Conservation (phyloP, 1,284 basidiomycete species). For the Boletellus sp. region DNA sequence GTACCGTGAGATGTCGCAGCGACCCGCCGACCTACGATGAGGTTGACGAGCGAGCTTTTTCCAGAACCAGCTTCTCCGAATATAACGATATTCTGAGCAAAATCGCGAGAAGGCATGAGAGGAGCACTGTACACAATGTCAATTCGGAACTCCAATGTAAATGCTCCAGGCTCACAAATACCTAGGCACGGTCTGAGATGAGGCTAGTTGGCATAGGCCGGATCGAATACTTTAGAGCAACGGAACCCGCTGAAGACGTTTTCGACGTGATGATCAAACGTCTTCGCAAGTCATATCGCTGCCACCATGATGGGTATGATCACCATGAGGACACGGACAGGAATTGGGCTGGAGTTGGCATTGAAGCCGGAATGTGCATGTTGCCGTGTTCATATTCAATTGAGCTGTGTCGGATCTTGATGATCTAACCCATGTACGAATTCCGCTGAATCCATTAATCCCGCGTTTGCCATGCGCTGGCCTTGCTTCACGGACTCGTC, state of each 20-base stretch:
- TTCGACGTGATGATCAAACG: neutral
- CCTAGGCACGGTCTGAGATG: slow-evolving; percentile 7
- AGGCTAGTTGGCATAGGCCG: slow-evolving; percentile 1
- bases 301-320: slow-evolving; percentile 3
- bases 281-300: neutral
- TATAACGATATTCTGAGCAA: slow-evolving; percentile 25
- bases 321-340: slow-evolving; percentile 14
- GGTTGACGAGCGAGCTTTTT: slow-evolving; percentile 33
- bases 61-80: slow-evolving; percentile 33
- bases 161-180: slow-evolving; percentile 10
- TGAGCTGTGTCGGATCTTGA: neutral
- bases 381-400: too few relatives aligned
- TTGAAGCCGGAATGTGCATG: neutral
- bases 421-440: neutral
- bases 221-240: neutral
- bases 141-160: neutral
- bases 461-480: neutral
- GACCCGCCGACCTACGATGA: slow-evolving; percentile 25
- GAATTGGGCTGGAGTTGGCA: neutral
- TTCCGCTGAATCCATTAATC: too few relatives aligned
- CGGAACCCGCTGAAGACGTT: neutral
- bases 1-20: slow-evolving; percentile 28
- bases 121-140: slow-evolving; percentile 4
- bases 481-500: slow-evolving; percentile 3
- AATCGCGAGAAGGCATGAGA: slow-evolving; percentile 15